Base-by-base conservation (phyloP, 2,329 filamentous ascomycete genomes). In the Fusarium avenaceum region DNA sequence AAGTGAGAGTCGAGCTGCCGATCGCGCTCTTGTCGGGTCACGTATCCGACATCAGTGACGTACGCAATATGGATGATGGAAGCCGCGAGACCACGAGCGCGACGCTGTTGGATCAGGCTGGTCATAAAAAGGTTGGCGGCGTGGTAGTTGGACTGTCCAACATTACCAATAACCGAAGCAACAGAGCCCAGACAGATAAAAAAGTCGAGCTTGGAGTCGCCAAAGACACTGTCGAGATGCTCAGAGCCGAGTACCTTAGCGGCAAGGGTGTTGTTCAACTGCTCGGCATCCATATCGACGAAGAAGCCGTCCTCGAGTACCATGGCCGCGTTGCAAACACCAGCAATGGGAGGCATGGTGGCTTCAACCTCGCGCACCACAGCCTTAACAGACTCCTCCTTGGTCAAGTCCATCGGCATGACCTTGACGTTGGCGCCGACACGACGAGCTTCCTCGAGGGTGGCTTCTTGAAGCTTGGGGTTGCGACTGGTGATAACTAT, bases 251-350 rank as follows among this genome's bases (percentile, higher is more conserved):
- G 56, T 3, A 83, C 76, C 69, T 82, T 83, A 3, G 81, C 81
- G 0, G 65, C 57, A 0, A 77, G 61, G 0, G 75, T 74, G 10
- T 70, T 63, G 2, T 72, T 52, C 24, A 80, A 65, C 4, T 74
- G 61, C 0, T 79, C 74, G 17, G 67, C 70, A 6, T 73, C 58
- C 53, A 80, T 74, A 14, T 80, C 69, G 9, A 61, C 51, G 32
- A 82, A 79, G 14, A 57, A 51, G 7, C 32, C 39, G 33, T 85
- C 82, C 3, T 71, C 57, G 0, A 85, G 74, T 4, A 85, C 77
- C 79, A 84, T 80, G 8, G 83, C 82, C 1, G 76, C 83, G 38
- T 84, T 76, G 1, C 75, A 76, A 1, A 84, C 79, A 17, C 83
- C 83, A 0, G 67, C 76, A 28, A 85, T 77, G 0, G 76, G 74